A percentile compares a stretch with the other conserved stretches of the same genome.
These are phyloP conservation scores for Polyporus tsugae DNA, from an alignment of 1,284 basidiomycete species.

Conservation along the genomic window DNA sequence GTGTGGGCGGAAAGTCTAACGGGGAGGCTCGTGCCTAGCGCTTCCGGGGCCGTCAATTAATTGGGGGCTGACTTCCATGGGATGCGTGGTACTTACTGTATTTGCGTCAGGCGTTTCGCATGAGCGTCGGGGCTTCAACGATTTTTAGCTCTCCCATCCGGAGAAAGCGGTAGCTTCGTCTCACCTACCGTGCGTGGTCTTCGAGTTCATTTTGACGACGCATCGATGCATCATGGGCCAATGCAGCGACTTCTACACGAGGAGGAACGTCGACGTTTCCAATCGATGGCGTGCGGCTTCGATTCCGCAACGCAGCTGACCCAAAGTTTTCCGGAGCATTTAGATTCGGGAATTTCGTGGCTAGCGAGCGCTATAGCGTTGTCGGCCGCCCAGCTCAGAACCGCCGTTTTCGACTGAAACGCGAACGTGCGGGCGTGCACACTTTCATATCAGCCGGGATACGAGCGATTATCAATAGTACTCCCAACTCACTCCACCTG, in stretches of 20 bases:
- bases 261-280: not conserved
- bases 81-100: not conserved
- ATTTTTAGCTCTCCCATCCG: no score
- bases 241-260: not conserved
- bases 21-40: not conserved
- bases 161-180: not conserved
- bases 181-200: not conserved
- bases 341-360: constrained; percentile 1
- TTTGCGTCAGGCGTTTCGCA: not conserved
- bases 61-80: not conserved
- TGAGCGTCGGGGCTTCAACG: not conserved
- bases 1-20: not conserved
- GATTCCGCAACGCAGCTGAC: constrained; percentile 1
- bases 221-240: not conserved
- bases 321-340: not conserved
- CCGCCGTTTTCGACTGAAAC: not conserved
- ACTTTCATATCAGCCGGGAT: constrained; percentile 6
- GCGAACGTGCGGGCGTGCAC: not conserved
- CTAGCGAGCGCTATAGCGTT: not conserved
- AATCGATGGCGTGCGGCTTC: constrained; percentile 1
- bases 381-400: not conserved
- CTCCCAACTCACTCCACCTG: not conserved
- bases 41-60: not conserved
- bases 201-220: not conserved
- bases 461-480: not conserved